These are phyloP conservation scores for Citrus glauca DNA, from an alignment of 345 rosid genomes.

Conservation along the genomic window DNA sequence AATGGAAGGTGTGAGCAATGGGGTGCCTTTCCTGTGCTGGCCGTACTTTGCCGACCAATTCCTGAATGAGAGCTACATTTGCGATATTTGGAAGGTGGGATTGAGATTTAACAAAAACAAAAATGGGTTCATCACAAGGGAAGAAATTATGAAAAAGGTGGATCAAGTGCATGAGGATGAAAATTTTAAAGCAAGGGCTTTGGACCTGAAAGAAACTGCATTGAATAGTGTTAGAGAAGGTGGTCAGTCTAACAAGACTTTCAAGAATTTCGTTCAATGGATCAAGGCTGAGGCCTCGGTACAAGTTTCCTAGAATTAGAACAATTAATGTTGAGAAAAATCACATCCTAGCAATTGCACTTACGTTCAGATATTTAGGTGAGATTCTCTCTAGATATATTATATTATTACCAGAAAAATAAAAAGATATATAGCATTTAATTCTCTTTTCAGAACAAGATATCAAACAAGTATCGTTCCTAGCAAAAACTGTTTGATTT, in stretches of 20 bases:
- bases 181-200: constrained; percentile 20
- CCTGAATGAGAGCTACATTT: constrained; percentile 35
- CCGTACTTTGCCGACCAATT: constrained; percentile 54
- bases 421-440: no score
- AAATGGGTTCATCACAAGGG: constrained; percentile 13
- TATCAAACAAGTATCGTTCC: no score
- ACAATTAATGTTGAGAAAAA: no score
- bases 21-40: constrained; percentile 51
- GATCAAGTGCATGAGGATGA: constrained; percentile 21
- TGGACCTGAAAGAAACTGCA: constrained; percentile 20
- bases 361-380: no score
- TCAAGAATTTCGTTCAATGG: constrained; percentile 26
- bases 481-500: no score
- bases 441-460: no score
- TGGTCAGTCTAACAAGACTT: constrained; percentile 24
- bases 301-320: no score
- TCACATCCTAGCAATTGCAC: no score
- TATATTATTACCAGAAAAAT: no score
- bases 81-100: constrained; percentile 52
- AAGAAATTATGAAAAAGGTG: constrained; percentile 33
- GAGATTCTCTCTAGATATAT: no score
- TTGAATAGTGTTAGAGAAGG: constrained; percentile 7
- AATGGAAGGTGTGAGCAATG: constrained; percentile 48
- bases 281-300: neutral
- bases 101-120: constrained; percentile 32